Conservation (phyloP, 2,329 filamentous ascomycete genomes). For the Colletotrichum incanum region DNA sequence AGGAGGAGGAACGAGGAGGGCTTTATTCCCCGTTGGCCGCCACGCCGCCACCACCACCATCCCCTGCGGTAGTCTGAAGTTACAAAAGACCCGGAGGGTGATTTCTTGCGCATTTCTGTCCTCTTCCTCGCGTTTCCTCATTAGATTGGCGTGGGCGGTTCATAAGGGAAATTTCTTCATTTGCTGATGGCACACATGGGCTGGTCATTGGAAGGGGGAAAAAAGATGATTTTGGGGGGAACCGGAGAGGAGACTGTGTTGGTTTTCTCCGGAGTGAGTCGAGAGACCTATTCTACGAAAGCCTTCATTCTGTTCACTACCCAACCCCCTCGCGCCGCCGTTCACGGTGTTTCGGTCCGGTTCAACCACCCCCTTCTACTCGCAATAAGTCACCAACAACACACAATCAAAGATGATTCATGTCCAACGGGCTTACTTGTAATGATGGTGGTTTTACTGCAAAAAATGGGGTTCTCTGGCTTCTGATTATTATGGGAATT, state of each 20-base stretch:
- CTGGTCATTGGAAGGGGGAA: conserved; percentile 48
- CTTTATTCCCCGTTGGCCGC: conserved; percentile 42
- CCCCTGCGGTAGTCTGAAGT: conserved; percentile 15
- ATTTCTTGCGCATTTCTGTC: conserved; percentile 51
- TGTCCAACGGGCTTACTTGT: conserved; percentile 34
- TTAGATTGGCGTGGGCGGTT: conserved; percentile 70
- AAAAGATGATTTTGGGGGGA: conserved; percentile 42
- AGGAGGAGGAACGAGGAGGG: conserved; percentile 27
- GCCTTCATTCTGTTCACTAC: conserved; percentile 18
- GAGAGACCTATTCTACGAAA: conserved; percentile 18
- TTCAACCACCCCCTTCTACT: conserved; percentile 29
- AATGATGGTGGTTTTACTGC: conserved; percentile 22
- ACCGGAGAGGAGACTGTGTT: conserved; percentile 13
- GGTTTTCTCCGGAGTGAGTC: conserved; percentile 17
- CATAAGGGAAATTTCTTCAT: conserved; percentile 65
- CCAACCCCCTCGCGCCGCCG: conserved; percentile 12
- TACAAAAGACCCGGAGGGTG: conserved; percentile 36
- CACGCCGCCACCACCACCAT: conserved; percentile 29
- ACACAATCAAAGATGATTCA: conserved; percentile 43
- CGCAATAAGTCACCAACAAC: conserved; percentile 41
- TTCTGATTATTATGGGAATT: conserved; percentile 40
- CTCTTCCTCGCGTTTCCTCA: conserved; percentile 66
- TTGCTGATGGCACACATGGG: conserved; percentile 61
- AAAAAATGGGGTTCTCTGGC: conserved; percentile 30
- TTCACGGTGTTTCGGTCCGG: conserved; percentile 23